Evolutionary conservation across 2,329 filamentous ascomycete genomes (phyloP).

Genomic region (Mollisia scopiformis): DNA sequence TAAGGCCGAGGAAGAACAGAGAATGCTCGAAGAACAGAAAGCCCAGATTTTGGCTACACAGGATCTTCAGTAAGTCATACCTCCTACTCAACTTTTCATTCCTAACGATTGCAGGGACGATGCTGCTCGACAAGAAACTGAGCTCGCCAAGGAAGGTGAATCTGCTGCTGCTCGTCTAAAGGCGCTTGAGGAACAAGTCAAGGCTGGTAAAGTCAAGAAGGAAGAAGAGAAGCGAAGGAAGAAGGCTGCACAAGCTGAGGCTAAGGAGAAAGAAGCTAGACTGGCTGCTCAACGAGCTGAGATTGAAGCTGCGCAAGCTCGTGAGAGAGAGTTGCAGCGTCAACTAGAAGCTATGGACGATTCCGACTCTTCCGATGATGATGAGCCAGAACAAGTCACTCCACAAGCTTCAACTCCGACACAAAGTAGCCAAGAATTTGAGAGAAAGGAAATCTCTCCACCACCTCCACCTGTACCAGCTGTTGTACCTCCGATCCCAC

Average conservation of each 20-base stretch:
- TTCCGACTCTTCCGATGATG: conserved; percentile 73
- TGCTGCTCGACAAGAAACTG: conserved; percentile 75
- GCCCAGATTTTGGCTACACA: conserved; percentile 74
- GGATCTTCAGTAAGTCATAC: conserved; percentile 76
- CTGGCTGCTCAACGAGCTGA: conserved; percentile 86
- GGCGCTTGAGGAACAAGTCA: conserved; percentile 91
- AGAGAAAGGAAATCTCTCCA: conserved; percentile 51
- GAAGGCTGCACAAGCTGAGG: conserved; percentile 83
- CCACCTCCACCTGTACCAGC: conserved; percentile 58
- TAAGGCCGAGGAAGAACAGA: conserved; percentile 63
- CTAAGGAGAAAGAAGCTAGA: conserved; percentile 85
- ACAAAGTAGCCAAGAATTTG: conserved; percentile 55
- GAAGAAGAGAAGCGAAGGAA: conserved; percentile 93
- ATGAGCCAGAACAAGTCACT: conserved; percentile 72
- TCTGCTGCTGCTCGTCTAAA: conserved; percentile 82
- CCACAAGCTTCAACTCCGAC: conserved; percentile 63
- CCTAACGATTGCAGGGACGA: conserved; percentile 60
- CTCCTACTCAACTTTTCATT: neutral
- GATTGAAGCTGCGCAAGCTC: conserved; percentile 87
- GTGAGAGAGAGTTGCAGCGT: conserved; percentile 85
- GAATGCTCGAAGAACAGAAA: conserved; percentile 71
- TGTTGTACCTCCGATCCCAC: conserved; percentile 49
- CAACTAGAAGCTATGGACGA: conserved; percentile 79
- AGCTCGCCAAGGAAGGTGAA: conserved; percentile 77
- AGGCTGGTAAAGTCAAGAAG: conserved; percentile 91